Evolutionary conservation across 169 alveolate genomes (phyloP).

Genomic region (Plasmodium gonderi): DNA sequence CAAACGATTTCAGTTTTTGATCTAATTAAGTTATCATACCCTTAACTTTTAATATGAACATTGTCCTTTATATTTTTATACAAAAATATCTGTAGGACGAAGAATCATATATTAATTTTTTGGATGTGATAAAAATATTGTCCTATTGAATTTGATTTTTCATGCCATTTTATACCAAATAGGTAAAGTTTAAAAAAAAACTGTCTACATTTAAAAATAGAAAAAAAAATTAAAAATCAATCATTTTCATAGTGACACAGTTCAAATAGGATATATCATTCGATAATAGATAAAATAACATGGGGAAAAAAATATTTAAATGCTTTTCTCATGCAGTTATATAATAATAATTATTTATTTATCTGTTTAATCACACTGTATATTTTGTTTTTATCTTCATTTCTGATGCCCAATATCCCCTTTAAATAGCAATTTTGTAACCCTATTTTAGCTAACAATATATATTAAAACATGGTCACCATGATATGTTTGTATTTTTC

Average conservation of each 20-base stretch:
- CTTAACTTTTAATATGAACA: background rate
- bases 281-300: no score
- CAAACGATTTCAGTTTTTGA: background rate
- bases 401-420: background rate
- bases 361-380: background rate
- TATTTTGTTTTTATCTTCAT: background rate
- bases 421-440: background rate
- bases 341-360: background rate
- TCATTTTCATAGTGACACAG: background rate
- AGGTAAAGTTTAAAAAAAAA: background rate
- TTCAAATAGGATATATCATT: background rate
- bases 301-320: no score
- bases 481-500: background rate
- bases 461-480: background rate
- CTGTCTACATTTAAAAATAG: background rate
- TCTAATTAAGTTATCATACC: background rate
- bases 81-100: background rate
- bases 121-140: background rate
- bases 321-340: no score
- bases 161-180: background rate
- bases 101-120: background rate
- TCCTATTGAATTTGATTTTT: background rate
- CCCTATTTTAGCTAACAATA: background rate
- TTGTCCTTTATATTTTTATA: background rate
- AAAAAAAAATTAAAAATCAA: background rate